These are phyloP conservation scores for Cyberlindnera amylophila DNA, from an alignment of 805 yeast species.

Conservation along the genomic window DNA sequence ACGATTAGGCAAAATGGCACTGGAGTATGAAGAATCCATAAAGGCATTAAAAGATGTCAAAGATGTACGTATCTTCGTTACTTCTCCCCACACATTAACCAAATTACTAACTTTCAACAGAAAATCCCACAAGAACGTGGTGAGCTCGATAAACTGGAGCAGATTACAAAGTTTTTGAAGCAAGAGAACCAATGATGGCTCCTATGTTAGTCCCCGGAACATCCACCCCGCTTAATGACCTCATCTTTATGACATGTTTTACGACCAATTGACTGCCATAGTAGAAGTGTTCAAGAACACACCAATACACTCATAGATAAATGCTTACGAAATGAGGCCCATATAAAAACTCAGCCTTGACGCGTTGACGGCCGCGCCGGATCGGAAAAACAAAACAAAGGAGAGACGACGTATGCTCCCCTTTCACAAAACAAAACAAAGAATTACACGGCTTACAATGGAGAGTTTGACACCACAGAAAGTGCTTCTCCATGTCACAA, in stretches of 20 bases:
- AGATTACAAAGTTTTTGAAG: constrained; percentile 24
- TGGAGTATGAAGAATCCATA: constrained; percentile 20
- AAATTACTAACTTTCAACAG: constrained; percentile 12
- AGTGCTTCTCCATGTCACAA: constrained; percentile 1
- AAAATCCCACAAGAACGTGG: constrained; percentile 27
- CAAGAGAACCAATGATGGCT: constrained; percentile 10
- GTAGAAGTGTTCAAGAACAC: too few species aligned
- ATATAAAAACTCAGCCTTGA: too few species aligned
- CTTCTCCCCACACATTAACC: not conserved
- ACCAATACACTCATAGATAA: too few species aligned
- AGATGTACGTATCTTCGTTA: constrained; percentile 14
- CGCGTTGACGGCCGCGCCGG: too few species aligned
- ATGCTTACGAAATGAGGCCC: too few species aligned
- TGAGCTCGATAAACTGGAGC: constrained; percentile 28
- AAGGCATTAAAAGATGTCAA: constrained; percentile 17
- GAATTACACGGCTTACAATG: not conserved
- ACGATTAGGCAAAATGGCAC: constrained; percentile 13
- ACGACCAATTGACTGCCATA: too few species aligned
- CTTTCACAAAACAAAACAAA: too few species aligned
- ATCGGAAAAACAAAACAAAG: not conserved
- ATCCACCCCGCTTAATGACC: too few species aligned
- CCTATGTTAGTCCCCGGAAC: too few species aligned
- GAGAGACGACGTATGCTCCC: not conserved
- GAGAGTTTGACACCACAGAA: not conserved
- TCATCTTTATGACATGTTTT: too few species aligned